Evolutionary conservation across 192 early-diverging fungal species (phyloP).

Genomic region (Cetraspora pellucida): DNA sequence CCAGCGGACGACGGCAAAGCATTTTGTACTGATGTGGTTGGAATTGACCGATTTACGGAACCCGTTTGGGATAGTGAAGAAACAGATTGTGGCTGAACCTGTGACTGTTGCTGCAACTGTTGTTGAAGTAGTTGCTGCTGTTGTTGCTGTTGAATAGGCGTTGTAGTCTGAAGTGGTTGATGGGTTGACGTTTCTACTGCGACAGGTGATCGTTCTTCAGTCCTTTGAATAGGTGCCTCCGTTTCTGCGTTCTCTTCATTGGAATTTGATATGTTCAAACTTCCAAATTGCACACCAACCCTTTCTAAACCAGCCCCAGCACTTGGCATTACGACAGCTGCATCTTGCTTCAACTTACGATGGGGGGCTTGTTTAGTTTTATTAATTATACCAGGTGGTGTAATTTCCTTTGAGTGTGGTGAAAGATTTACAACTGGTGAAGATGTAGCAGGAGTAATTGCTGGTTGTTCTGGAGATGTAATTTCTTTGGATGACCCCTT

Average conservation of each 20-base stretch:
- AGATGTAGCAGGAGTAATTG: conserved; percentile 24
- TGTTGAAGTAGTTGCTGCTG: conserved; percentile 51
- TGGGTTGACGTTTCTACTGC: not conserved
- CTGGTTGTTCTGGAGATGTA: conserved; percentile 7
- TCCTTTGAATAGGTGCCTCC: conserved; percentile 33
- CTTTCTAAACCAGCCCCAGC: conserved; percentile 61
- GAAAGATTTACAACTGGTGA: conserved; percentile 41
- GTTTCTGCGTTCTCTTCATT: conserved; percentile 46
- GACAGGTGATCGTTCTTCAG: conserved; percentile 1
- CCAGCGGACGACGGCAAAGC: not conserved
- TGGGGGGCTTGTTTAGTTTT: conserved; percentile 47
- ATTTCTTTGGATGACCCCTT: conserved; percentile 22
- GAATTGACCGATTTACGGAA: not conserved
- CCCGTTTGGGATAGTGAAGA: conserved; percentile 5
- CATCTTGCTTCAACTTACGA: conserved; percentile 86
- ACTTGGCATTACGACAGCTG: conserved; percentile 84
- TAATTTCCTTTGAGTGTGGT: conserved; percentile 40
- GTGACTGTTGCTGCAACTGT: conserved; percentile 36
- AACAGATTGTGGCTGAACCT: conserved; percentile 33
- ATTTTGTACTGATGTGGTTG: conserved; percentile 6
- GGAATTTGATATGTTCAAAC: conserved; percentile 61
- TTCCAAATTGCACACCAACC: conserved; percentile 83
- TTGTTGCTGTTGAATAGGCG: conserved; percentile 43
- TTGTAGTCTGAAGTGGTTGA: conserved; percentile 9
- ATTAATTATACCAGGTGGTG: conserved; percentile 48